Evolutionary conservation across 2,329 filamentous ascomycete genomes (phyloP).

Genomic region (Pseudogymnoascus sp.): DNA sequence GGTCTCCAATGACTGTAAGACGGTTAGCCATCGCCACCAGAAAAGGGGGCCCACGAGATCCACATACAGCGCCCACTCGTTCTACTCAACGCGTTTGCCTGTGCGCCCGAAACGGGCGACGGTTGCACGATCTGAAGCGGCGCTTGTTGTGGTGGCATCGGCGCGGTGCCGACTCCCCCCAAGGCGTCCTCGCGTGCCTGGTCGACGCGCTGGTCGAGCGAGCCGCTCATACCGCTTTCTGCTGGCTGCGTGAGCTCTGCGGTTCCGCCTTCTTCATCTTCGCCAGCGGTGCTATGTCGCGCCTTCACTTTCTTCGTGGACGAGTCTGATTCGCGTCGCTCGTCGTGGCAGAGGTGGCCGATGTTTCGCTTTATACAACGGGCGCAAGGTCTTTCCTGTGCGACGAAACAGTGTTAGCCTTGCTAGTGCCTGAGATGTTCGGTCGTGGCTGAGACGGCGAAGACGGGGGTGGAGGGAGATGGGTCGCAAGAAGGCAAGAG

Average conservation of each 20-base stretch:
- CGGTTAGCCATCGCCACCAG: constrained; percentile 23
- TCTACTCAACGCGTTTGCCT: constrained; percentile 52
- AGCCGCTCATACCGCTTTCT: constrained; percentile 42
- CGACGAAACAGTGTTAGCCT: constrained; percentile 25
- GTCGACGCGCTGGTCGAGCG: constrained; percentile 49
- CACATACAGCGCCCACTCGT: constrained; percentile 70
- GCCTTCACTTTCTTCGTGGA: constrained; percentile 66
- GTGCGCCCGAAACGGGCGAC: constrained; percentile 59
- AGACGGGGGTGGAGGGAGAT: constrained; percentile 19
- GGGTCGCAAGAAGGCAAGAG: constrained; percentile 18
- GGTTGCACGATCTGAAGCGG: constrained; percentile 66
- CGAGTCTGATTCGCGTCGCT: constrained; percentile 74
- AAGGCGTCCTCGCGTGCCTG: constrained; percentile 36
- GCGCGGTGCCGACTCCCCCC: constrained; percentile 27
- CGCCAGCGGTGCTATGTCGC: constrained; percentile 47
- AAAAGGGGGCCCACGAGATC: constrained; percentile 17
- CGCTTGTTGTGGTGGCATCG: constrained; percentile 36
- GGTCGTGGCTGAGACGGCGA: constrained; percentile 20
- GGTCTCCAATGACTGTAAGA: constrained; percentile 64
- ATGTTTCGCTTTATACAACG: constrained; percentile 98
- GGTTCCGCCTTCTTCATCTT: constrained; percentile 54
- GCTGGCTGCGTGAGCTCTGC: constrained; percentile 43
- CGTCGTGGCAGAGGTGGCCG: constrained; percentile 95
- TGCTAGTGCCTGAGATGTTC: constrained; percentile 25
- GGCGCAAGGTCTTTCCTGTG: constrained; percentile 87